Evolutionary conservation across 192 early-diverging fungal species (phyloP), one percentile per base, ranked within the genome.

Genomic region (Gamsiella multidivaricata): DNA sequence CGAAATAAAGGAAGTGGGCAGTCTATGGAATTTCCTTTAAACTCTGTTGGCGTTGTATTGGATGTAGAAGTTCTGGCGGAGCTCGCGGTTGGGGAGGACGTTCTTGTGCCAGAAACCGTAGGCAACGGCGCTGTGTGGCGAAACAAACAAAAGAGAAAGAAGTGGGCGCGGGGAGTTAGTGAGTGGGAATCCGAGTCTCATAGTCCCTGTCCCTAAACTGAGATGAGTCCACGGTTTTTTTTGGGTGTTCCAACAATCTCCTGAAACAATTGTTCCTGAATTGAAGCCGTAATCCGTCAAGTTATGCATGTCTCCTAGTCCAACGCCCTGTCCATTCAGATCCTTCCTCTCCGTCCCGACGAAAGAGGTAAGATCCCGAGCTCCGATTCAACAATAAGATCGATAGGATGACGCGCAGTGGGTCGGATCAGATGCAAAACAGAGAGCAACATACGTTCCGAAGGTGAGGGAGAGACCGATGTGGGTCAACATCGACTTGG

Each of bases 401-500:
- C 49, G 23, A 25, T 10, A 51, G 49, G 49, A 51, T 25, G 23
- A 62, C 42, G 65, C n/a, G 25, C 64, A 14, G 50, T 23, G 54
- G 14, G 28, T 18, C 6, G 47, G 26, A 9, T 39, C 26, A 5
- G 22, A 15, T 12, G 8, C 1, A 0, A 49, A 33, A 9, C 29
- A 29, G 47, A 60, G 5, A 25, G 15, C 22, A 50, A 68, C 57
- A 28, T 68, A 76, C 74, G 42, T 46, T 78, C 74, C 74, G 54
- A 78, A 29, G 28, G 54, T 32, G 49, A 78, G 60, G 22, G 33
- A 32, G 50, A 63, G 9, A 46, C 41, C 52, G 59, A 76, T 76
- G 59, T 76, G 73, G 45, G 45, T 43, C 56, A 78, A 50, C 74
- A 78, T 78, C 14, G 58, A 63, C 74, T 69, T 78, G 43, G 46